Conservation (phyloP, 176 grass and related monocot genomes). For the Neostapfia colusana region DNA sequence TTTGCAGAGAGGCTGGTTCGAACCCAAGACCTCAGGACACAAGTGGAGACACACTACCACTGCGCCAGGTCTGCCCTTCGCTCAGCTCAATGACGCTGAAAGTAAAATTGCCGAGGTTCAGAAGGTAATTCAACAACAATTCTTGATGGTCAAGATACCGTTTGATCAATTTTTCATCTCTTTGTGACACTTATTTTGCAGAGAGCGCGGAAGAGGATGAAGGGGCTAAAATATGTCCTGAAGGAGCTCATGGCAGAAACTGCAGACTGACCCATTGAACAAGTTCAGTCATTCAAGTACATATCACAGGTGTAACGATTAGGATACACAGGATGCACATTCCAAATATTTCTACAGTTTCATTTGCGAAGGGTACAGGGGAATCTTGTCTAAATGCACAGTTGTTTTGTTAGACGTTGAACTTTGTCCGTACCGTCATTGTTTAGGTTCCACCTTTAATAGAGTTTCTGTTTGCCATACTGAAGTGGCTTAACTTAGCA, state of each 20-base stretch:
- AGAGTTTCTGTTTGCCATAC: neutral
- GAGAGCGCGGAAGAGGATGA: slow-evolving; percentile 71
- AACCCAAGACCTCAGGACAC: no score
- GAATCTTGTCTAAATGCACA: slow-evolving; percentile 8
- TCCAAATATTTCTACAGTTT: neutral
- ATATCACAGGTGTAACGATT: slow-evolving; percentile 2
- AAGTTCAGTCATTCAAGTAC: slow-evolving; percentile 17
- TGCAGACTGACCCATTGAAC: slow-evolving; percentile 41
- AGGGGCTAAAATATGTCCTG: slow-evolving; percentile 55
- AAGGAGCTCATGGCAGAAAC: slow-evolving; percentile 60
- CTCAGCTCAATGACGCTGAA: slow-evolving; percentile 72
- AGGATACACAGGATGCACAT: slow-evolving; percentile 16
- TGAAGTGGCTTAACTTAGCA: slow-evolving; percentile 24
- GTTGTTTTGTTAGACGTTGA: slow-evolving; percentile 17
- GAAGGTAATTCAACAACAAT: slow-evolving; percentile 41
- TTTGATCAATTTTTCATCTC: slow-evolving; percentile 11
- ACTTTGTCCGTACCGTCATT: neutral
- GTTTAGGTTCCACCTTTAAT: neutral
- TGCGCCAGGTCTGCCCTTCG: no score
- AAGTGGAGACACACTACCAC: no score
- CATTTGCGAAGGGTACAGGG: slow-evolving; percentile 19
- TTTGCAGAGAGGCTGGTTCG: no score
- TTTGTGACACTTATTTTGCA: slow-evolving; percentile 31
- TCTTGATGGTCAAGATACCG: neutral
- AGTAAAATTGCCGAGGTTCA: slow-evolving; percentile 62